Conservation (phyloP, 225 moss, liverwort and hornwort genomes). For the Straminergon stramineum region DNA sequence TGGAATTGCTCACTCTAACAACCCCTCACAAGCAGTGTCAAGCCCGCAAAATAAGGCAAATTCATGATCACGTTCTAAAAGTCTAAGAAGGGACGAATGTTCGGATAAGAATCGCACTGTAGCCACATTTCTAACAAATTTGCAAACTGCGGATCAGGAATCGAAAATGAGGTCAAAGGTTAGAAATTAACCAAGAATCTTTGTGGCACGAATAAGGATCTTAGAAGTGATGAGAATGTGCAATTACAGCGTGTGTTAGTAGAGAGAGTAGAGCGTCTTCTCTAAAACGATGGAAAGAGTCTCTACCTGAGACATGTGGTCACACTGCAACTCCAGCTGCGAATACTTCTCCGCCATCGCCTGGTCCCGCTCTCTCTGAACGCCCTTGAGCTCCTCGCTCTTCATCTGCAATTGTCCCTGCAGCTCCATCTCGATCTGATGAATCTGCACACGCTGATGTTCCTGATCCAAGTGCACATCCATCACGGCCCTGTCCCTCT, state of each 20-base stretch:
- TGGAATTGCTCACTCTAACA: neutral
- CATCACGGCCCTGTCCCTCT: conserved; percentile 8
- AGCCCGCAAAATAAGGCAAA: too few species aligned
- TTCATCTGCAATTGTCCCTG: conserved; percentile 9
- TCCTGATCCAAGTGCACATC: conserved; percentile 21
- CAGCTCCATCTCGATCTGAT: conserved; percentile 19
- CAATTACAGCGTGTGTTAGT: neutral
- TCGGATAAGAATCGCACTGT: neutral
- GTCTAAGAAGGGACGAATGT: too few species aligned
- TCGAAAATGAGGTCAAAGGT: neutral
- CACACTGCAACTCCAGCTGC: conserved; percentile 14
- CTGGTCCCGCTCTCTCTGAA: conserved; percentile 6
- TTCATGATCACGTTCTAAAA: neutral
- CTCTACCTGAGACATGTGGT: neutral
- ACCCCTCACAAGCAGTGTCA: neutral
- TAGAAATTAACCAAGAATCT: neutral
- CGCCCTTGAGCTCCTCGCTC: conserved; percentile 16
- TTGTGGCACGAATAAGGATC: neutral
- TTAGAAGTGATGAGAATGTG: neutral
- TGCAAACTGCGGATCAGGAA: too few species aligned
- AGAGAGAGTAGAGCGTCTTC: neutral
- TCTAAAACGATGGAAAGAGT: neutral
- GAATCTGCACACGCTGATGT: conserved; percentile 22
- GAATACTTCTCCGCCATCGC: conserved; percentile 9
- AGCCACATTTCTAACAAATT: neutral